Base-by-base conservation (phyloP, 106 monocot genomes). In the Dioscorea alata region DNA sequence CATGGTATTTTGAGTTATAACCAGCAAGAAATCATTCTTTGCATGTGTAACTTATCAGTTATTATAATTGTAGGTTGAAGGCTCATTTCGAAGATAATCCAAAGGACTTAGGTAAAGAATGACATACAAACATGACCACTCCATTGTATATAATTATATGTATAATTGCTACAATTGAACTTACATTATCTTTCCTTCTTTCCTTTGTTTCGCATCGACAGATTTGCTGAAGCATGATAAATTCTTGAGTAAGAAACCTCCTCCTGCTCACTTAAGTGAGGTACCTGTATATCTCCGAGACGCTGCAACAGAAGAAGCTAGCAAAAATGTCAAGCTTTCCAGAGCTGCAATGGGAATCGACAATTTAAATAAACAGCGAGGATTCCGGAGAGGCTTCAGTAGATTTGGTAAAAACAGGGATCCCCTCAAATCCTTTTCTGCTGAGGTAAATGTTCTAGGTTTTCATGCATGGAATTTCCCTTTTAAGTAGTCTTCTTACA, bases 201-300 rank as follows among this genome's bases (percentile, higher is more conserved):
- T 1, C 10, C 42, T 42, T 31, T 4, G 10, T 64, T 1, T 31
- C 20, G 4, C 48, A 22, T 61, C 12, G 32, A 50, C 74, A 91
- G 94, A 91, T 79, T 71, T 95, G 52, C 61, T 95, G 71, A 91
- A 91, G 78, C 94, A 95, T 66, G 94, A 95, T 66, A 91, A 91
- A 75, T 68, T 82, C 59, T 65, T 95, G 48, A 91, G 86, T 73
- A 88, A 84, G 78, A 88, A 83, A 50, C 81, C 73, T 51, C 85
- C 87, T 52, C 84, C 91, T 8, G 16, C 75, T 34, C 94, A 95
- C 75, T 74, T 95, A 50, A 83, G 88, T 19, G 77, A 84, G 57
- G 69, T 95, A 28, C 94, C 94, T 21, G 91, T 86, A 23, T 95
- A 95, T 62, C 80, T 95, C 23, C 25, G 82, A 33, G 94, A 95